These are phyloP conservation scores for Plenodomus tracheiphilus DNA, from an alignment of 2,329 filamentous ascomycete species.

Conservation along the genomic window DNA sequence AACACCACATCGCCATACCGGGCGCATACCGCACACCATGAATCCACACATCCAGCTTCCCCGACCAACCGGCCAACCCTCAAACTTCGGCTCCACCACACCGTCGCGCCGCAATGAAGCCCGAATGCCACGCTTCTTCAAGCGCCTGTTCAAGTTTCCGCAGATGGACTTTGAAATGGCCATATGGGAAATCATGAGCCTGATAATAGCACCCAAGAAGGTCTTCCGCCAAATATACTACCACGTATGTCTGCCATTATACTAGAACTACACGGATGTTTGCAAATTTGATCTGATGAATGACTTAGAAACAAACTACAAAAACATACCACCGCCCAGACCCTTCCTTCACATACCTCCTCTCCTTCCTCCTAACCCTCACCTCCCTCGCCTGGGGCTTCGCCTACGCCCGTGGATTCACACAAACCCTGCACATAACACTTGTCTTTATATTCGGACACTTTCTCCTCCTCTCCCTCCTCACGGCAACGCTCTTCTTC, in stretches of 20 bases:
- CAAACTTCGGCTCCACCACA: slow-evolving; percentile 57
- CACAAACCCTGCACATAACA: slow-evolving; percentile 49
- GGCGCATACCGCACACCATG: slow-evolving; percentile 44
- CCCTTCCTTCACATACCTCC: slow-evolving; percentile 70
- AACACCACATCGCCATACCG: neutral
- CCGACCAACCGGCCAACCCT: slow-evolving; percentile 58
- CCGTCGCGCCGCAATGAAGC: slow-evolving; percentile 56
- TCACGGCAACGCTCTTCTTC: slow-evolving; percentile 65
- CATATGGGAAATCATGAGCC: slow-evolving; percentile 71
- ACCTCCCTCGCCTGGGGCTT: slow-evolving; percentile 63
- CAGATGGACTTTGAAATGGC: slow-evolving; percentile 77
- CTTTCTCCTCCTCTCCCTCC: slow-evolving; percentile 63
- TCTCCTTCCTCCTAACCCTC: slow-evolving; percentile 64
- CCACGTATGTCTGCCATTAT: slow-evolving; percentile 54
- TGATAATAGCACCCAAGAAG: slow-evolving; percentile 70
- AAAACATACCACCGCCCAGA: slow-evolving; percentile 72
- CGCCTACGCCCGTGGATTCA: slow-evolving; percentile 53
- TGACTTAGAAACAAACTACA: slow-evolving; percentile 60
- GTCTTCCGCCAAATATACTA: slow-evolving; percentile 73
- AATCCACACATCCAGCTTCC: slow-evolving; percentile 64
- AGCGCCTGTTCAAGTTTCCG: slow-evolving; percentile 70
- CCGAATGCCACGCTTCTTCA: slow-evolving; percentile 69
- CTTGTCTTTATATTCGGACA: slow-evolving; percentile 59
- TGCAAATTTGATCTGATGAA: too few relatives aligned
- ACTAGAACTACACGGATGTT: too few relatives aligned